A percentile compares a stretch with the other conserved stretches of the same genome.
These are phyloP conservation scores for Eutrema yunnanense DNA, from an alignment of 345 rosid genomes.

Conservation along the genomic window DNA sequence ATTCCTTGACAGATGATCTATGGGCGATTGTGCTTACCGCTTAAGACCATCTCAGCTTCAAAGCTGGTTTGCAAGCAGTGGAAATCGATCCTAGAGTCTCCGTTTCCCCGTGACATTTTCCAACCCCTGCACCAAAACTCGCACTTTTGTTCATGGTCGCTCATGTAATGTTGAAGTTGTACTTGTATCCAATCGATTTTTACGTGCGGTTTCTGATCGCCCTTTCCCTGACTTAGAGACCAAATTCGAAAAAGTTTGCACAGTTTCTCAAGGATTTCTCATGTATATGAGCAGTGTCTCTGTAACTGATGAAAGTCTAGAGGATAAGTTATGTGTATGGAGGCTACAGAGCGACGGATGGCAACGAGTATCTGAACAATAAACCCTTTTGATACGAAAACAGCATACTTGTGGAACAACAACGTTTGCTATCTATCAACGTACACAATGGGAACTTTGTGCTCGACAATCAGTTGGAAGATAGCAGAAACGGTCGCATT, in stretches of 20 bases:
- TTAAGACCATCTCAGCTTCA: too few species aligned
- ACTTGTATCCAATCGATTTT: too few species aligned
- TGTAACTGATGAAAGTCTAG: background rate
- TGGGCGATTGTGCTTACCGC: background rate
- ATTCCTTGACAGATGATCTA: background rate
- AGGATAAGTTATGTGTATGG: conserved; percentile 6
- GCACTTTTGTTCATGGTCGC: too few species aligned
- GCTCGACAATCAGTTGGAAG: background rate
- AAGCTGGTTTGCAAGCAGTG: background rate
- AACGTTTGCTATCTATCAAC: background rate
- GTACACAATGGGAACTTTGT: background rate
- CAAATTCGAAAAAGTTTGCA: background rate
- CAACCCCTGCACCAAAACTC: background rate
- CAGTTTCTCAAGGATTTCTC: background rate
- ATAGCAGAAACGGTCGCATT: background rate
- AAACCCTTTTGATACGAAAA: background rate
- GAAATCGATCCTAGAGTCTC: background rate
- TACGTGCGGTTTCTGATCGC: too few species aligned
- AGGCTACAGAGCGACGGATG: background rate
- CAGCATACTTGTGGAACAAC: background rate
- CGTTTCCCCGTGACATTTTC: background rate
- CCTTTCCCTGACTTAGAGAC: too few species aligned
- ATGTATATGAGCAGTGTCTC: conserved; percentile 2
- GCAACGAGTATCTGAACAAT: background rate
- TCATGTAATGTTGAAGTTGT: too few species aligned